Evolutionary conservation across 2,329 filamentous ascomycete species (phyloP).

Genomic region (Cladosporium sp.): DNA sequence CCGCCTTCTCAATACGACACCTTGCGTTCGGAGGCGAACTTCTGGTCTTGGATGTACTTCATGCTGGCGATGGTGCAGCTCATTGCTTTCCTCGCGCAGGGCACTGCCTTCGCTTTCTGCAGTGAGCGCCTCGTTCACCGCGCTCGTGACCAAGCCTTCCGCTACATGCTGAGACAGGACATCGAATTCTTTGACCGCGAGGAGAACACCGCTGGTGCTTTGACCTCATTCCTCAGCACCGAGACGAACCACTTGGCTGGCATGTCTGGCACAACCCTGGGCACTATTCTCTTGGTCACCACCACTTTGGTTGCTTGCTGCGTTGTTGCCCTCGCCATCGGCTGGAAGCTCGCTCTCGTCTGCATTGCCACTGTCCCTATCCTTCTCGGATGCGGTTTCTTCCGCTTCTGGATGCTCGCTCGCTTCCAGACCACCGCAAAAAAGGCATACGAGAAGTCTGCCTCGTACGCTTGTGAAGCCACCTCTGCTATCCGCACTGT

Average conservation of each 20-base stretch:
- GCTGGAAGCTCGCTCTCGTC: conserved; percentile 84
- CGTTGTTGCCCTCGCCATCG: conserved; percentile 65
- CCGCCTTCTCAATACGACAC: conserved; percentile 45
- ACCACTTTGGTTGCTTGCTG: conserved; percentile 77
- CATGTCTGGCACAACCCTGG: conserved; percentile 80
- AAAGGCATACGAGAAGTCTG: conserved; percentile 72
- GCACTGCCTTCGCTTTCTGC: conserved; percentile 73
- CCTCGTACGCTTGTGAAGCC: conserved; percentile 86
- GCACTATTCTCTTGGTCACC: conserved; percentile 74
- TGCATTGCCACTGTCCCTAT: conserved; percentile 75
- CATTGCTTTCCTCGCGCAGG: conserved; percentile 64
- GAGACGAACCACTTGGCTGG: conserved; percentile 87
- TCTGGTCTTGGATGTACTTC: conserved; percentile 86
- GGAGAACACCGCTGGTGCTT: conserved; percentile 80
- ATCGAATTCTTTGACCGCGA: conserved; percentile 88
- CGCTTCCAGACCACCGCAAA: conserved; percentile 77
- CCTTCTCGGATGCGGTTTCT: conserved; percentile 75
- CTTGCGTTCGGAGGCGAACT: conserved; percentile 68
- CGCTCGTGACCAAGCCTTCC: conserved; percentile 77
- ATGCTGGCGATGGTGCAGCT: conserved; percentile 76
- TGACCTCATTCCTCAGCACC: conserved; percentile 85
- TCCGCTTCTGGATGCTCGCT: conserved; percentile 79
- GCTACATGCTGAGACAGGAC: conserved; percentile 85
- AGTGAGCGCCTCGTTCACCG: conserved; percentile 83
- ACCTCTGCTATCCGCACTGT: conserved; percentile 93